Evolutionary conservation across 139 green algal species (phyloP).

Genomic region (Coelastrella sp.): DNA sequence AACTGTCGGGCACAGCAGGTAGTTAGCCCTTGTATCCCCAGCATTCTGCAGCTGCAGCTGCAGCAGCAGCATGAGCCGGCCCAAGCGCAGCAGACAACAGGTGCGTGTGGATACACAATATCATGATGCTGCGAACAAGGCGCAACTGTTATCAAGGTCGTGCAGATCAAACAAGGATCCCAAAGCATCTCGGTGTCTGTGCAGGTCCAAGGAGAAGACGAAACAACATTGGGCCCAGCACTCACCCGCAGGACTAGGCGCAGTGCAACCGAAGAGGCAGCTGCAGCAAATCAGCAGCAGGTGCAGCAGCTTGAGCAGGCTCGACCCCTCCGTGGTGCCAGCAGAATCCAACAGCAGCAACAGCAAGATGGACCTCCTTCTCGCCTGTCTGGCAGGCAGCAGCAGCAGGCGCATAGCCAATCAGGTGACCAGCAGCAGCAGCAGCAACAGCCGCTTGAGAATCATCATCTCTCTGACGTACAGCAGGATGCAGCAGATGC

Average conservation of each 20-base stretch:
- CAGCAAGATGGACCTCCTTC: not conserved
- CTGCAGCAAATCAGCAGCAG: not conserved
- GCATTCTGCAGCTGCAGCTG: not conserved
- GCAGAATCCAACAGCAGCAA: not conserved
- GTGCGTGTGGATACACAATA: not conserved
- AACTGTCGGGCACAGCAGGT: no score
- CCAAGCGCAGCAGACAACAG: not conserved
- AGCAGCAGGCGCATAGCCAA: not conserved
- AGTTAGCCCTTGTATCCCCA: no score
- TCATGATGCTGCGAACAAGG: no score
- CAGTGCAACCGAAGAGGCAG: not conserved
- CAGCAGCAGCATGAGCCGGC: not conserved
- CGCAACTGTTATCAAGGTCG: no score
- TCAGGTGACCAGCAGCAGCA: not conserved
- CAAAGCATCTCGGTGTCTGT: no score
- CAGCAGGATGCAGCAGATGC: slow-evolving; percentile 24
- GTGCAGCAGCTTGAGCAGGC: not conserved
- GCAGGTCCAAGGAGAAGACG: not conserved
- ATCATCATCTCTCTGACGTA: not conserved
- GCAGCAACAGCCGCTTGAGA: slow-evolving; percentile 19
- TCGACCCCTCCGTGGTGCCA: not conserved
- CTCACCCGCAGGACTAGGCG: not conserved
- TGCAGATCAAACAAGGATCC: no score
- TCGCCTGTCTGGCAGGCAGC: not conserved
- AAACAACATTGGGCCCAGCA: not conserved